Conservation (phyloP, 352 stramenopile genomes). For the Globisporangium cylindrosporum region DNA sequence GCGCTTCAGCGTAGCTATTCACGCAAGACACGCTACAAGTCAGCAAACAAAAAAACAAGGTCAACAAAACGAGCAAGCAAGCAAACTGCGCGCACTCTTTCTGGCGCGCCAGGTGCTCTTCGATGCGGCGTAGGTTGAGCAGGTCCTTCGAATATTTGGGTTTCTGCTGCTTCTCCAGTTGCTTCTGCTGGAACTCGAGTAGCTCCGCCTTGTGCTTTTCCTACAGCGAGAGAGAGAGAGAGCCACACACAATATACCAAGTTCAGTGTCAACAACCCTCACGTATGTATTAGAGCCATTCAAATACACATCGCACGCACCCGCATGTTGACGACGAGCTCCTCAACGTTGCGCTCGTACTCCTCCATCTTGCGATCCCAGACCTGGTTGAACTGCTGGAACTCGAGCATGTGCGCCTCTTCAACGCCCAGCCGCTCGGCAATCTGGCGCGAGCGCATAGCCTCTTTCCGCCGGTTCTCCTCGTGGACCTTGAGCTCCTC, state of each 20-base stretch:
- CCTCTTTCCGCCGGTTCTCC: constrained; percentile 92
- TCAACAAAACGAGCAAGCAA: background rate
- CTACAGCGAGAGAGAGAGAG: constrained; percentile 16
- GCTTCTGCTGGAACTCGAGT: constrained; percentile 91
- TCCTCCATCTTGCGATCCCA: constrained; percentile 97
- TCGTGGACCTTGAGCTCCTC: constrained; percentile 97
- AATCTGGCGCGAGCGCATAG: constrained; percentile 94
- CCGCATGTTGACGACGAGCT: constrained; percentile 90
- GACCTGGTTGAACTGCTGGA: constrained; percentile 96
- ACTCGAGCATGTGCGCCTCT: constrained; percentile 98
- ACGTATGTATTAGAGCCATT: background rate
- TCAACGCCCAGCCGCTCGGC: constrained; percentile 93
- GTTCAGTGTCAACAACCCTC: background rate
- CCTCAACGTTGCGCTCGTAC: constrained; percentile 91
- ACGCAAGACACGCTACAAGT: background rate
- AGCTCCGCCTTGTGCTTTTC: constrained; percentile 86
- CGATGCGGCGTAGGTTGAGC: constrained; percentile 91
- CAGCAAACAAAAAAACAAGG: background rate
- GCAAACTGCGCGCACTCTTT: constrained; percentile 57
- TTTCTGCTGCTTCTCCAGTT: constrained; percentile 90
- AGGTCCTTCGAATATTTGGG: constrained; percentile 95
- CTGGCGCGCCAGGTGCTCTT: constrained; percentile 90
- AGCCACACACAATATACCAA: constrained; percentile 19
- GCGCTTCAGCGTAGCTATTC: constrained; percentile 89
- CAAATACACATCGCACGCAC: constrained; percentile 16